Conservation (phyloP, 441 rosid species). For the Aleurites moluccanus region DNA sequence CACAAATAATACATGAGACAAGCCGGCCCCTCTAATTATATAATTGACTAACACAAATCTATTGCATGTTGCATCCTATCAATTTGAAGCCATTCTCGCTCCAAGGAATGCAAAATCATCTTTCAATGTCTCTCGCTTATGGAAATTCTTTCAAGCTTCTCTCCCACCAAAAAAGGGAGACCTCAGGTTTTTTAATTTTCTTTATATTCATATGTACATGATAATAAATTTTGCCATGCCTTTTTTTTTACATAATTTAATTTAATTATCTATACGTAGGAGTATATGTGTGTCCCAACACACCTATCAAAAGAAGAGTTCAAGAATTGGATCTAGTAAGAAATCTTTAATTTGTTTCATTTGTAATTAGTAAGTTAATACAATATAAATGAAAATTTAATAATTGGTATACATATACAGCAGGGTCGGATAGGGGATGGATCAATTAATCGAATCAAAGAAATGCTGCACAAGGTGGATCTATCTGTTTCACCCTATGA, state of each 20-base stretch:
- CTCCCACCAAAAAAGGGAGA: not conserved
- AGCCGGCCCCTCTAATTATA: too few species aligned
- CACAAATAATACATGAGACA: too few species aligned
- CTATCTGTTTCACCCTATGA: slow-evolving; percentile 71
- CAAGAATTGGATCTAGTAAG: not conserved
- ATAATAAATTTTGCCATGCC: too few species aligned
- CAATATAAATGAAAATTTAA: too few species aligned
- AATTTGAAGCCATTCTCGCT: not conserved
- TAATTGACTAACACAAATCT: too few species aligned
- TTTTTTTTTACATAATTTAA: too few species aligned
- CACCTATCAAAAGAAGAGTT: not conserved
- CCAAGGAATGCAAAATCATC: not conserved
- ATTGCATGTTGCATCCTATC: not conserved
- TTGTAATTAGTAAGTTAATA: not conserved
- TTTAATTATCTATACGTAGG: not conserved
- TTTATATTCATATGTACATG: too few species aligned
- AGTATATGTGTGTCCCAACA: not conserved
- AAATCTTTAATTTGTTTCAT: too few species aligned
- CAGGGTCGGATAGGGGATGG: not conserved
- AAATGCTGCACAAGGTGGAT: slow-evolving; percentile 55
- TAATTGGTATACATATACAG: not conserved
- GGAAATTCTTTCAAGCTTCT: not conserved
- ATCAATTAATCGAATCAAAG: slow-evolving; percentile 29
- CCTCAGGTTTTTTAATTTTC: not conserved
- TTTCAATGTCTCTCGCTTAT: not conserved